Evolutionary conservation across 768 basidiomycete species (phyloP).

Genomic region (Pholiota molesta): DNA sequence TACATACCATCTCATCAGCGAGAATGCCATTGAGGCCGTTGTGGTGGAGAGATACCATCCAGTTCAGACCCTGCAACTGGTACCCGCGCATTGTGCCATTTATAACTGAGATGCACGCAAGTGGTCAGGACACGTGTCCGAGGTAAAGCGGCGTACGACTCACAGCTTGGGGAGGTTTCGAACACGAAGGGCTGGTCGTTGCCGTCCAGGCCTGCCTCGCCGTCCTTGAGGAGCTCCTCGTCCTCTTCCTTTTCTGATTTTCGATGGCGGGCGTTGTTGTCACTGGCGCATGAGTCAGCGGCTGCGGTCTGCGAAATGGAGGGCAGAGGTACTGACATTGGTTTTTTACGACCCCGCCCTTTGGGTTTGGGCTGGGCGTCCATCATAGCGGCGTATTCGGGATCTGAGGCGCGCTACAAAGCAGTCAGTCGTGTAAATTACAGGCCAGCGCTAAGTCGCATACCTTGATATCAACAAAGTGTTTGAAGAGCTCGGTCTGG

Average conservation of each 20-base stretch:
- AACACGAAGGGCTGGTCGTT: constrained; percentile 94
- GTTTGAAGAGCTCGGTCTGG: constrained; percentile 97
- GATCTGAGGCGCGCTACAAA: constrained; percentile 81
- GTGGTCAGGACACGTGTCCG: background rate
- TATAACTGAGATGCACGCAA: constrained; percentile 58
- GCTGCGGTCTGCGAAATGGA: background rate
- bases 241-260: constrained; percentile 99
- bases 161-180: constrained; percentile 91
- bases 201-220: constrained; percentile 76
- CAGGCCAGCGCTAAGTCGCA: no score
- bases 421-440: no score
- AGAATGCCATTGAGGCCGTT: constrained; percentile 97
- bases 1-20: constrained; percentile 88
- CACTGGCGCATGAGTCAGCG: constrained; percentile 42
- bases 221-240: constrained; percentile 90
- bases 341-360: constrained; percentile 85
- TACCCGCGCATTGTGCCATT: constrained; percentile 91
- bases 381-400: constrained; percentile 88
- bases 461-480: constrained; percentile 98
- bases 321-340: constrained; percentile 48
- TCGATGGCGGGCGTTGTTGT: constrained; percentile 79
- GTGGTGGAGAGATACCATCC: constrained; percentile 96
- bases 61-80: constrained; percentile 78
- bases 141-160: constrained; percentile 24
- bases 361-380: constrained; percentile 87